Conservation (phyloP, 78 protist genomes). For the Diacronema lutheri region DNA sequence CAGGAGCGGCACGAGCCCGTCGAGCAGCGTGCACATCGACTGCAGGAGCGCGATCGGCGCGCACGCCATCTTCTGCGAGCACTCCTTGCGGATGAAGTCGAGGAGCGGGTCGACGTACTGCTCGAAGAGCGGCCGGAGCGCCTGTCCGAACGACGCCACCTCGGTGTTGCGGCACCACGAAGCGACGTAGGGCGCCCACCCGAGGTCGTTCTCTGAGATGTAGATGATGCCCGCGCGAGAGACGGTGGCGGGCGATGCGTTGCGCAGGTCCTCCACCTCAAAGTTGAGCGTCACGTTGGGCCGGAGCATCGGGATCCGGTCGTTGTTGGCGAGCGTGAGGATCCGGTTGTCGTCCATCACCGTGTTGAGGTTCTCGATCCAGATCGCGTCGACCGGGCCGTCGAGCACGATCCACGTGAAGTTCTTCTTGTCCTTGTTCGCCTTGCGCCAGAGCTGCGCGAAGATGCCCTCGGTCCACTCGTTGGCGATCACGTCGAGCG, state of each 20-base stretch:
- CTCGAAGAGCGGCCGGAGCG: constrained; percentile 31
- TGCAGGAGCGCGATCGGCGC: constrained; percentile 38
- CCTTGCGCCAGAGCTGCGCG: constrained; percentile 70
- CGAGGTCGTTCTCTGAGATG: constrained; percentile 51
- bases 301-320: constrained; percentile 78
- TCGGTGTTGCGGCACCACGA: constrained; percentile 57
- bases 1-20: constrained; percentile 19
- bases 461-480: constrained; percentile 90
- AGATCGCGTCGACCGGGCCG: constrained; percentile 89
- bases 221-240: constrained; percentile 84
- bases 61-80: not conserved
- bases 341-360: constrained; percentile 88
- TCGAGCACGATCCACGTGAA: constrained; percentile 75
- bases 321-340: constrained; percentile 84
- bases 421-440: constrained; percentile 27
- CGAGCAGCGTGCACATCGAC: constrained; percentile 59
- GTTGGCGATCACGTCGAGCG: constrained; percentile 57
- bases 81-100: not conserved
- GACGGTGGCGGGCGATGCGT: constrained; percentile 94
- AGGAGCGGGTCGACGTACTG: not conserved
- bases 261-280: constrained; percentile 76
- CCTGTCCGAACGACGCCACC: not conserved
- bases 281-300: constrained; percentile 74
- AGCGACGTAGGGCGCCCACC: constrained; percentile 58
- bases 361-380: constrained; percentile 88